These are phyloP conservation scores for Candida insectorum DNA, from an alignment of 805 yeast genomes.

Conservation along the genomic window DNA sequence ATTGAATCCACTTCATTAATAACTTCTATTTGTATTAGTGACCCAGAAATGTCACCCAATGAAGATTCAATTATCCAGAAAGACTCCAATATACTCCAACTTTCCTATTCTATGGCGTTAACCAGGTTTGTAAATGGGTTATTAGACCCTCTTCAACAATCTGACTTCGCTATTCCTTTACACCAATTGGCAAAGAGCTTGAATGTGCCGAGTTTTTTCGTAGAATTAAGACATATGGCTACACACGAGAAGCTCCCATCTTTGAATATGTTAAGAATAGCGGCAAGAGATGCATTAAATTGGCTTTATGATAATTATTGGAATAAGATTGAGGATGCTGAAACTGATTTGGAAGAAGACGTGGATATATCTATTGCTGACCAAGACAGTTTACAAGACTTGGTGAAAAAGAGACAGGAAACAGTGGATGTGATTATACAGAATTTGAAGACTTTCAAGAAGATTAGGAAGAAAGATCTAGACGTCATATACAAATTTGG, in stretches of 20 bases:
- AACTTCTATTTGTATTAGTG: constrained; percentile 43
- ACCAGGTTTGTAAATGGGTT: constrained; percentile 89
- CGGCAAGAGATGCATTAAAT: constrained; percentile 55
- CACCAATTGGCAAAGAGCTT: constrained; percentile 67
- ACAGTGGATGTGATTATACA: constrained; percentile 19
- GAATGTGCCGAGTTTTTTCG: constrained; percentile 75
- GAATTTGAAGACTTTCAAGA: constrained; percentile 45
- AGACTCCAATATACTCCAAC: constrained; percentile 38
- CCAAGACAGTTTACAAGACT: constrained; percentile 5
- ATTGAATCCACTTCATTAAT: constrained; percentile 63
- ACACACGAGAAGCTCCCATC: constrained; percentile 87
- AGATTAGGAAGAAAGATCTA: constrained; percentile 46
- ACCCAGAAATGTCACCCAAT: constrained; percentile 19
- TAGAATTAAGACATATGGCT: constrained; percentile 84
- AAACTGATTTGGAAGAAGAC: constrained; percentile 16
- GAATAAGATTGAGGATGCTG: constrained; percentile 36
- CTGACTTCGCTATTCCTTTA: constrained; percentile 74
- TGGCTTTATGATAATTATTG: constrained; percentile 82
- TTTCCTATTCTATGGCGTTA: constrained; percentile 69
- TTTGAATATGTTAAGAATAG: constrained; percentile 60
- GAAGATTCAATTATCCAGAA: constrained; percentile 1
- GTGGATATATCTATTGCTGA: constrained; percentile 12
- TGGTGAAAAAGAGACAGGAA: constrained; percentile 4
- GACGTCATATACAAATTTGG: constrained; percentile 37
- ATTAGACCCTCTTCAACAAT: constrained; percentile 81